These are phyloP conservation scores for Coemansia interrupta DNA, from an alignment of 192 early-diverging fungal genomes.

Conservation along the genomic window DNA sequence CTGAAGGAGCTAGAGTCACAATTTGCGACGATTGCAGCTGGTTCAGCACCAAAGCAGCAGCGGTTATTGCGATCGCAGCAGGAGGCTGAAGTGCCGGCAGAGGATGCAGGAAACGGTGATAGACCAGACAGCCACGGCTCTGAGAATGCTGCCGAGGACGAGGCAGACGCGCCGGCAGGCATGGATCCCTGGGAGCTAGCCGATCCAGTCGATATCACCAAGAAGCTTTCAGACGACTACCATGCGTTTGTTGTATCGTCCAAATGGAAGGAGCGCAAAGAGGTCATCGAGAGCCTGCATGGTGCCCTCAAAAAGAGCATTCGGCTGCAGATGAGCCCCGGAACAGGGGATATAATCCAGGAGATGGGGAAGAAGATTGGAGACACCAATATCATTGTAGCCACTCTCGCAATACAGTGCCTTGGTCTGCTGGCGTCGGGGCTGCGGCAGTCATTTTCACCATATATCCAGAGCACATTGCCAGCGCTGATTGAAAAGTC, in stretches of 20 bases:
- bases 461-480: slow-evolving; percentile 67
- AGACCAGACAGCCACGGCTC: slow-evolving; percentile 25
- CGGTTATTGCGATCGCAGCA: slow-evolving; percentile 82
- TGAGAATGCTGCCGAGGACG: slow-evolving; percentile 51
- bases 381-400: slow-evolving; percentile 88
- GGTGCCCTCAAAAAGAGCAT: slow-evolving; percentile 32
- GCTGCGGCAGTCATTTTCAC: slow-evolving; percentile 73
- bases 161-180: slow-evolving; percentile 54
- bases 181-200: slow-evolving; percentile 78
- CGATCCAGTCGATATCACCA: slow-evolving; percentile 87
- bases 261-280: slow-evolving; percentile 98
- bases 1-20: slow-evolving; percentile 85
- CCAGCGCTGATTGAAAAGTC: slow-evolving; percentile 81
- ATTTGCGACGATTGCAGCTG: slow-evolving; percentile 68
- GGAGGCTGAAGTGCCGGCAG: slow-evolving; percentile 53
- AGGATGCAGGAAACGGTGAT: slow-evolving; percentile 29
- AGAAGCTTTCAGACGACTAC: slow-evolving; percentile 81
- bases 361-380: slow-evolving; percentile 79
- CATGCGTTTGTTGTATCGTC: slow-evolving; percentile 61
- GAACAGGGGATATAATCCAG: slow-evolving; percentile 72
- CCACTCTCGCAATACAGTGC: slow-evolving; percentile 73
- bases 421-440: slow-evolving; percentile 78
- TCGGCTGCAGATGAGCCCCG: slow-evolving; percentile 46
- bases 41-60: slow-evolving; percentile 58
- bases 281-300: slow-evolving; percentile 75